phyloP scores from a whole-genome alignment of 2,329 filamentous ascomycete species.

The Xylaria sp. region DNA sequence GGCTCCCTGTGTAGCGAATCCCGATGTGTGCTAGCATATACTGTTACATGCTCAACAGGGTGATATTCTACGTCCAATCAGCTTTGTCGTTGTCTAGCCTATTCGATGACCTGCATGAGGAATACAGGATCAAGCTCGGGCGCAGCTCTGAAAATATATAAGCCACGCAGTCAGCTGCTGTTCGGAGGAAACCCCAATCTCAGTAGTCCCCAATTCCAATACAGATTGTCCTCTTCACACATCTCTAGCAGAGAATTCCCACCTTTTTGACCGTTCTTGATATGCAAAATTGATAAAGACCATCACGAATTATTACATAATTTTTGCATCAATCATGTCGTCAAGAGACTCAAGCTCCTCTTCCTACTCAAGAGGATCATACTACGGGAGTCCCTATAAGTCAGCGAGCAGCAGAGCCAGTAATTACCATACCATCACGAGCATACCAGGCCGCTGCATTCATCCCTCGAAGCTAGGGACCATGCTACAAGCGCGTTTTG shows the following conservation, averaged over 20 bases:
- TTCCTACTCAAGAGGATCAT: conserved; percentile 1
- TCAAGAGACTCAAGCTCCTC: background rate
- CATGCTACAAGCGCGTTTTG: conserved; percentile 28
- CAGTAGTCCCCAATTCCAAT: background rate
- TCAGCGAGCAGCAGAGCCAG: background rate
- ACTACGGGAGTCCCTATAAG: background rate
- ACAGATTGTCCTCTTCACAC: background rate
- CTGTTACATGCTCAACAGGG: background rate
- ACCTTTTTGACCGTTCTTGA: background rate
- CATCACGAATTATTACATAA: background rate
- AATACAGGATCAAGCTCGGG: background rate
- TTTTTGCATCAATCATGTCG: background rate
- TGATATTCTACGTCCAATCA: background rate
- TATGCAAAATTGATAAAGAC: background rate
- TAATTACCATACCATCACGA: conserved; percentile 5
- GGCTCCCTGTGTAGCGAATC: background rate
- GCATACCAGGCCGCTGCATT: conserved; percentile 29
- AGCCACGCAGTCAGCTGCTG: conserved; percentile 12
- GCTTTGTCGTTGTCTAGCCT: background rate
- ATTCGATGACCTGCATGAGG: background rate
- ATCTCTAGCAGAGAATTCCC: background rate
- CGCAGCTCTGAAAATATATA: conserved; percentile 2
- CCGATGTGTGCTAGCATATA: background rate
- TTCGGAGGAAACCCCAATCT: background rate
- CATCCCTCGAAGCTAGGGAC: conserved; percentile 25